These are phyloP conservation scores for Sporisorium sorghi DNA, from an alignment of 1,284 basidiomycete genomes.

Conservation along the genomic window DNA sequence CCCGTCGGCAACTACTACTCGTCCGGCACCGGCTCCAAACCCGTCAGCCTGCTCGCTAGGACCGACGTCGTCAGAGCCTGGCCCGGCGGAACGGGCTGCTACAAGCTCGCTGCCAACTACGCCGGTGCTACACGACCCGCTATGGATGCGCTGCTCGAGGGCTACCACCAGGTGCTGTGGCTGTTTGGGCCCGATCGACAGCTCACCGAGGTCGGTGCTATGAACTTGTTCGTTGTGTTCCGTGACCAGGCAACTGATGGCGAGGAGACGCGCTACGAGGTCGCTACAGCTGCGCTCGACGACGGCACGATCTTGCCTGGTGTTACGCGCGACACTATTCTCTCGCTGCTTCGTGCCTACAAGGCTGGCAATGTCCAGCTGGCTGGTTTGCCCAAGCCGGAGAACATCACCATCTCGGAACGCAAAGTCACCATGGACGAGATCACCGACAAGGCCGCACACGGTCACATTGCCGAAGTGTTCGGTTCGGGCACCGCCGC, in stretches of 20 bases:
- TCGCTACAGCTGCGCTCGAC: constrained; percentile 71
- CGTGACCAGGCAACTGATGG: constrained; percentile 32
- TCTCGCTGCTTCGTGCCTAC: constrained; percentile 78
- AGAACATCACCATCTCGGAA: constrained; percentile 39
- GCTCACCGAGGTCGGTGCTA: constrained; percentile 57
- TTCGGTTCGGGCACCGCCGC: constrained; percentile 57
- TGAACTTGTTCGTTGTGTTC: constrained; percentile 59
- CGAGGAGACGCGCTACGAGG: constrained; percentile 29
- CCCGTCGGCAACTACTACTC: constrained; percentile 59
- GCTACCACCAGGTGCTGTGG: constrained; percentile 55
- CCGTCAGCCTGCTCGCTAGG: constrained; percentile 44
- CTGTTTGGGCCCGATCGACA: constrained; percentile 48
- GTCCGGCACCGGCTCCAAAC: constrained; percentile 51
- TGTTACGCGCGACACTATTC: constrained; percentile 86
- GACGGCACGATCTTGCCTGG: constrained; percentile 93
- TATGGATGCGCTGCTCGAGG: constrained; percentile 45
- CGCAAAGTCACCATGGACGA: constrained; percentile 54
- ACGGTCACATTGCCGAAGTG: constrained; percentile 41
- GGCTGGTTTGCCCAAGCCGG: constrained; percentile 45
- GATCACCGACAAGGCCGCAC: constrained; percentile 35
- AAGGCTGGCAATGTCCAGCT: constrained; percentile 73
- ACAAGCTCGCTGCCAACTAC: constrained; percentile 85
- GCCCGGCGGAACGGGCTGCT: constrained; percentile 91
- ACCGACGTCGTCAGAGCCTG: constrained; percentile 76
- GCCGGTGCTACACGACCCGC: constrained; percentile 50